A percentile compares a stretch with the other conserved stretches of the same genome.
phyloP scores from a whole-genome alignment of 1,284 basidiomycete genomes.

The Puccinia coronata region DNA sequence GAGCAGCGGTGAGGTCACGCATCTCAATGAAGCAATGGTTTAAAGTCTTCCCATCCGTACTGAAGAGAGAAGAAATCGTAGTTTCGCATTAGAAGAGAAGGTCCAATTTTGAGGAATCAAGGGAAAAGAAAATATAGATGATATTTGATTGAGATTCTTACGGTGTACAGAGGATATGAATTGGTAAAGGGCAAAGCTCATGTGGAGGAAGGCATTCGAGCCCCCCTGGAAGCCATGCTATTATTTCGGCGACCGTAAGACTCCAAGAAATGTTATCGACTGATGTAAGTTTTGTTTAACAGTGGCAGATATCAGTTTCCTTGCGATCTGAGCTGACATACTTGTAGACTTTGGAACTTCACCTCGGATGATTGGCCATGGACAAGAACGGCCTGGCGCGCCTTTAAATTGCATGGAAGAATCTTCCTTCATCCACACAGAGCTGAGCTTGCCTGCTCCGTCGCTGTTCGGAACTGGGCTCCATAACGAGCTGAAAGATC shows the following conservation, averaged over 20 bases:
- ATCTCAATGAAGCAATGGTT: constrained; percentile 37
- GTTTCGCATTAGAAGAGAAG: background rate
- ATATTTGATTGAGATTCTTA: constrained; percentile 5
- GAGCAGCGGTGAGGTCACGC: constrained; percentile 24
- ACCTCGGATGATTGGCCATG: constrained; percentile 35
- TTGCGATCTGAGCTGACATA: background rate
- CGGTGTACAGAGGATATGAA: constrained; percentile 32
- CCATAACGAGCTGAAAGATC: constrained; percentile 12
- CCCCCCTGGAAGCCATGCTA: background rate
- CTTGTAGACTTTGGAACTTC: background rate
- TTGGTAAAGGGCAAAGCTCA: constrained; percentile 23
- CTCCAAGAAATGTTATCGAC: constrained; percentile 42
- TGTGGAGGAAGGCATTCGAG: constrained; percentile 15
- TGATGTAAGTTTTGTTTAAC: background rate
- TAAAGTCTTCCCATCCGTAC: constrained; percentile 35
- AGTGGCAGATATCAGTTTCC: background rate
- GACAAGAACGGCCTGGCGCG: background rate
- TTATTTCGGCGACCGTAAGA: constrained; percentile 25
- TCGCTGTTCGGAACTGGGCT: background rate
- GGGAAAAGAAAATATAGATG: too few species aligned
- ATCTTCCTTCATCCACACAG: background rate
- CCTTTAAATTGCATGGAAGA: background rate
- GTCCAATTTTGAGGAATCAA: background rate
- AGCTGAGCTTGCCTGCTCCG: background rate
- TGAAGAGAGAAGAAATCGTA: background rate